Evolutionary conservation across 441 rosid species (phyloP).

Genomic region (Euphorbia schlechtendalii): DNA sequence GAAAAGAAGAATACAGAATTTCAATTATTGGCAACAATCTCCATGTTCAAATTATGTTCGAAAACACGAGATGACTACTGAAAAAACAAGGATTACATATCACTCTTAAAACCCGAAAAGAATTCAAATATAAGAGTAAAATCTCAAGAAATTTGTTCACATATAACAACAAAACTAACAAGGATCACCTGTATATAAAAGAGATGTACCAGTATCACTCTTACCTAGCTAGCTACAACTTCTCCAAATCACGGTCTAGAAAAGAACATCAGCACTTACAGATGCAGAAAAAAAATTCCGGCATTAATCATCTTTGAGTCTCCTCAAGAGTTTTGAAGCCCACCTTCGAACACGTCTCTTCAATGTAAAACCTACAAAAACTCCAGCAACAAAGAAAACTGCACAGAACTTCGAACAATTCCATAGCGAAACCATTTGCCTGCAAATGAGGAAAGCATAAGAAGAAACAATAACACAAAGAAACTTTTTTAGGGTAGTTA

Average conservation of each 20-base stretch:
- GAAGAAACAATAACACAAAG: too few relatives aligned
- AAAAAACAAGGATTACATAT: neutral
- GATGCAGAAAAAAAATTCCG: neutral
- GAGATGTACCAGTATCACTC: neutral
- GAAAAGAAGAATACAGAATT: neutral
- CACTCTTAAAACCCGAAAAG: too few relatives aligned
- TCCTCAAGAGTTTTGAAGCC: conserved; percentile 64
- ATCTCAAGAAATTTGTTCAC: neutral
- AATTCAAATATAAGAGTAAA: neutral
- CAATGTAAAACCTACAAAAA: conserved; percentile 66
- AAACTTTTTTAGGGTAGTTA: too few relatives aligned
- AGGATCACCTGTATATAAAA: neutral
- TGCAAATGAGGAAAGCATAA: conserved; percentile 23
- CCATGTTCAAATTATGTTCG: neutral
- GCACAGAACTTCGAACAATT: conserved; percentile 79
- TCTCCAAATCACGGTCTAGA: neutral
- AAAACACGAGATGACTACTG: neutral
- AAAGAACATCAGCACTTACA: neutral
- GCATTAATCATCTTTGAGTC: conserved; percentile 59
- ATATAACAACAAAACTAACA: neutral
- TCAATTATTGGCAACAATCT: neutral
- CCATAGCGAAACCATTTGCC: conserved; percentile 50
- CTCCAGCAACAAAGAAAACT: conserved; percentile 67
- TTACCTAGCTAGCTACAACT: neutral
- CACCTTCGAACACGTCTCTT: conserved; percentile 63